Evolutionary conservation across 352 stramenopile genomes (phyloP), one percentile per base, ranked within the genome.

Genomic region (Phytophthora meadii): DNA sequence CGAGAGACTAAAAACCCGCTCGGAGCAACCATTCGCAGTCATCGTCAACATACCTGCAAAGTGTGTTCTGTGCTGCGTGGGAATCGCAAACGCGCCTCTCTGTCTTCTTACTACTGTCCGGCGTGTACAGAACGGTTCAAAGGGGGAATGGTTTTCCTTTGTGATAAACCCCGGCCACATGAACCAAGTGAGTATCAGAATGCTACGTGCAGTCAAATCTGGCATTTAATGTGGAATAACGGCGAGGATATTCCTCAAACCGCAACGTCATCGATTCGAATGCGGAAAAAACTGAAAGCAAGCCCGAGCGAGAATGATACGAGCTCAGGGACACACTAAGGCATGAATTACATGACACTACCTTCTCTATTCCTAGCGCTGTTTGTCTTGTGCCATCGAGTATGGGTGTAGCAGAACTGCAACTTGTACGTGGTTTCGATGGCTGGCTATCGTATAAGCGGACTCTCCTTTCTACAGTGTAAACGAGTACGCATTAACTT

Each of bases 181-280:
- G 69, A 68, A 24, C 37, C 30, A 9, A 54, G 53, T 8, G 34
- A 61, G 19, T 77, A 71, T 48, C 54, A 54, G 25, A 61, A 65
- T 44, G 64, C 62, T 28, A 74, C 58, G 27, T 77, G 69, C 58
- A 74, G 45, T 36, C 69, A 77, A 56, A 77, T 77, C 50, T 77
- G 69, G 69, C 69, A 77, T 46, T 48, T 70, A 36, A 63, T 71
- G 32, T 77, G 69, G 69, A 61, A 62, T 34, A 68, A 63, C 25
- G 69, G 69, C n/a, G 40, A 51, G 25, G 49, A 56, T 40, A 69
- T 73, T 22, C 65, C 65, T 40, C 41, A 56, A 25, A 59, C 30
- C 6, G 65, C 59, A 12, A 60, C 52, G 11, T 65, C 63, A 37
- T 65, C 52, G 17, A 73, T 73, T 45, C 50, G 59, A 55, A 73